Base-by-base conservation (phyloP, 192 early-diverging fungal genomes). In the Haplosporangium gracile region DNA sequence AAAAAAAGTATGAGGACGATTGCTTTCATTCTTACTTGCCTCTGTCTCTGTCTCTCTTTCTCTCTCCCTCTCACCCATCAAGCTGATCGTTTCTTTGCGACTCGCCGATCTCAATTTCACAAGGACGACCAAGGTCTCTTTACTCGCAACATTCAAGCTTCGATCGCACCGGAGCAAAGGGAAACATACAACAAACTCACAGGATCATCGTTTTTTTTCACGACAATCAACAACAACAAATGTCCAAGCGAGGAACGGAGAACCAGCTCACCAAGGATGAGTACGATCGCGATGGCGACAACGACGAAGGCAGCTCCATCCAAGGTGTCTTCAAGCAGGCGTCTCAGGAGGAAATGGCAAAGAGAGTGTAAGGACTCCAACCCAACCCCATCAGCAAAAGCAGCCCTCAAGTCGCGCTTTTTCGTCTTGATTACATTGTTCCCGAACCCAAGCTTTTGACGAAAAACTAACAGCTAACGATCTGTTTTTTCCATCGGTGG, bases 171-270 rank as follows among this genome's bases (percentile, higher is more conserved):
- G 29, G 60, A 32, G 26, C 29, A 65, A 34, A 29, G 29, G 60
- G 55, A 32, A 11, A 34, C 9, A 65, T 13, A 15, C 29, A 65
- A 11, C 29, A 65, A 29, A 49, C 26, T 49, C 45, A 40, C 3
- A 29, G 42, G 40, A 40, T 49, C 71, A 29, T 26, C n/a, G 2
- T 29, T 36, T 36, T 15, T 13, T 45, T 72, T 24, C 38, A n/a
- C 26, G 26, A 45, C 22, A 45, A 40, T 6, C 51, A 74, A 29
- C 45, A 22, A 20, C 9, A 22, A 51, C 51, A 26, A 47, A 78
- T 78, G 77, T 78, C 77, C 36, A 78, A 78, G 51, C 68, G 77
- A 20, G 77, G 77, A 71, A 70, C 38, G 20, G 69, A 70, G 42
- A 49, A 70, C 24, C 77, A 78, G 34, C 39, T 78, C 38, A 70